Conservation (phyloP, 2,329 filamentous ascomycete genomes). For the Xylariaceae sp. region DNA sequence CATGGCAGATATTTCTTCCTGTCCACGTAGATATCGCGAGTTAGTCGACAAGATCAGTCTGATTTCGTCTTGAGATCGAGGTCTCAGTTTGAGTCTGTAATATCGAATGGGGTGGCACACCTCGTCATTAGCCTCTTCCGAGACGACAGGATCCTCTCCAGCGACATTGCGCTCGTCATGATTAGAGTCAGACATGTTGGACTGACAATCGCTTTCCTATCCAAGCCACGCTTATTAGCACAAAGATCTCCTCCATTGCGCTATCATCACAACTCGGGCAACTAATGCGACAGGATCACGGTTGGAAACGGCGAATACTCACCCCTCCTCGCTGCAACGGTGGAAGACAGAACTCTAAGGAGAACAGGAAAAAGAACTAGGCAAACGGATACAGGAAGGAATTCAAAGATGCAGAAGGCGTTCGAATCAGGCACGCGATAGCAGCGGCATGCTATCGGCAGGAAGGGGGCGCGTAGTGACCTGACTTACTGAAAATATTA, state of each 20-base stretch:
- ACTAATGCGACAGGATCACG: not conserved
- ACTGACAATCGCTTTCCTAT: slow-evolving; percentile 1
- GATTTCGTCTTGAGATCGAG: slow-evolving; percentile 11
- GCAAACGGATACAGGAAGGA: not conserved
- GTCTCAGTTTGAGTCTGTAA: slow-evolving; percentile 15
- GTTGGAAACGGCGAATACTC: not conserved
- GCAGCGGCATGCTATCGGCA: not conserved
- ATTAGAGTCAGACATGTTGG: slow-evolving; percentile 33
- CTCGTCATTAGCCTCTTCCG: slow-evolving; percentile 51
- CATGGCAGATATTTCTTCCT: slow-evolving; percentile 86
- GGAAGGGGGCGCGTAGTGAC: not conserved
- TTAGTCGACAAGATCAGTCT: slow-evolving; percentile 28
- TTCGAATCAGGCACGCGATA: not conserved
- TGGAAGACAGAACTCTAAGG: not conserved
- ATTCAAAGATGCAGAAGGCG: not conserved
- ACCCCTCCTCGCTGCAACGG: not conserved
- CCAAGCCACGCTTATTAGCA: slow-evolving; percentile 6
- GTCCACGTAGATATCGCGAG: slow-evolving; percentile 14
- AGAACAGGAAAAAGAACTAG: not conserved
- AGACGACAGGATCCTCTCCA: slow-evolving; percentile 39
- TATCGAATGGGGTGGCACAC: slow-evolving; percentile 39
- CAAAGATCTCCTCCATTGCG: not conserved
- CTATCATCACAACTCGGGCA: not conserved
- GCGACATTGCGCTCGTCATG: slow-evolving; percentile 32
- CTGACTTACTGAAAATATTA: not conserved